phyloP scores from a whole-genome alignment of 805 yeast species.

The Cyberlindnera veronae region DNA sequence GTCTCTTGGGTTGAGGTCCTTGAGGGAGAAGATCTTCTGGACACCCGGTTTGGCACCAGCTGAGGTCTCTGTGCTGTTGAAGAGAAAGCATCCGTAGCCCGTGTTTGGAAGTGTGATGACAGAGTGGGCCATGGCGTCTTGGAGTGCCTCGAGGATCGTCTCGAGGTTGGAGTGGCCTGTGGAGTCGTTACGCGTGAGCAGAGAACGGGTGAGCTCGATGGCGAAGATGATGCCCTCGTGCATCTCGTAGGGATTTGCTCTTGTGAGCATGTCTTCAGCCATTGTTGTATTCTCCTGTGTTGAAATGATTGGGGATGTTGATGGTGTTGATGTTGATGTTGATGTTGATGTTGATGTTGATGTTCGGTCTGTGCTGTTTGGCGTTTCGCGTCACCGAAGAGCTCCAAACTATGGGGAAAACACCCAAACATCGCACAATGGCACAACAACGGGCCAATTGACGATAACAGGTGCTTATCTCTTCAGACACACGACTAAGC shows the following conservation, averaged over 20 bases:
- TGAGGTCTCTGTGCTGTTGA: conserved; percentile 42
- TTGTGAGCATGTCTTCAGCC: conserved; percentile 1
- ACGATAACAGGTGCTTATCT: too few relatives aligned
- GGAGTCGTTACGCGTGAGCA: conserved; percentile 37
- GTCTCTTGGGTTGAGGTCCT: conserved; percentile 50
- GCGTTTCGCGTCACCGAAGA: too few relatives aligned
- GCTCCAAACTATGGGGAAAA: too few relatives aligned
- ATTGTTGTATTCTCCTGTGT: too few relatives aligned
- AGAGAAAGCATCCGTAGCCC: conserved; percentile 70
- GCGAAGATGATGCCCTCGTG: conserved; percentile 65
- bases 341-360: too few relatives aligned
- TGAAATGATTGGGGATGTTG: too few relatives aligned
- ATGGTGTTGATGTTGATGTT: too few relatives aligned
- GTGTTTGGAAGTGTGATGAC: conserved; percentile 64
- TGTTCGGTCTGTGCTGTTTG: too few relatives aligned
- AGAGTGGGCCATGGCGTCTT: conserved; percentile 61
- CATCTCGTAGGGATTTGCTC: conserved; percentile 33
- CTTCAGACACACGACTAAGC: too few relatives aligned
- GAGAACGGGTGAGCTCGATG: conserved; percentile 51
- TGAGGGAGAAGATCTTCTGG: conserved; percentile 46
- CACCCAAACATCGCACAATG: too few relatives aligned
- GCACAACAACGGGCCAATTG: too few relatives aligned
- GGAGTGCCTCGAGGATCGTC: conserved; percentile 53
- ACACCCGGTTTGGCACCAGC: conserved; percentile 41
- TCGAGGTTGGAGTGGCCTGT: conserved; percentile 40